Percentiles rank a stretch among this genome's conserved stretches.
Conservation (phyloP, 2,329 filamentous ascomycete genomes). For the Pseudogymnoascus sp. region DNA sequence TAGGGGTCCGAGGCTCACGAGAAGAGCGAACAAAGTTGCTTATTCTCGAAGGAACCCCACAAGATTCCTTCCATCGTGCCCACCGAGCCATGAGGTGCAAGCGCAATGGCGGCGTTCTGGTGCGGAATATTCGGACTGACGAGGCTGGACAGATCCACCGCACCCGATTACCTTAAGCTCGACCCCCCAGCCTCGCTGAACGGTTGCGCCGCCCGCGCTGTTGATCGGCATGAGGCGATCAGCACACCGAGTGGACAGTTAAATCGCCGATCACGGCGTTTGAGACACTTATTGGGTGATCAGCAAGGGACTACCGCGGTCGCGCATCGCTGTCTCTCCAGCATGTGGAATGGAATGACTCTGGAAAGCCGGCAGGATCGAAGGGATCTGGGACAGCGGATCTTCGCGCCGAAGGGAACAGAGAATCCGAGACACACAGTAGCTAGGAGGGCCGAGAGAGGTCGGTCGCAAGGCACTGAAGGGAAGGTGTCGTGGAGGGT, state of each 20-base stretch:
- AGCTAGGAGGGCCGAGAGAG: background rate
- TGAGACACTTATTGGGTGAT: background rate
- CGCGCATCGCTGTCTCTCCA: background rate
- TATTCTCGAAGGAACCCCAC: background rate
- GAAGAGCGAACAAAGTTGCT: background rate
- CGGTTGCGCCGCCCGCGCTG: background rate
- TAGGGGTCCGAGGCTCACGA: background rate
- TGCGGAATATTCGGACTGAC: background rate
- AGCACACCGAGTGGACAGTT: background rate
- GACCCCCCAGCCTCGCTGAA: background rate
- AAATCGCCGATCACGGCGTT: background rate
- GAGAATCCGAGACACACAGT: background rate
- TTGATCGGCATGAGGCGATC: background rate
- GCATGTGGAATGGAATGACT: background rate
- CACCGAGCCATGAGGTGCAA: constrained; percentile 14
- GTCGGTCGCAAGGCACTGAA: background rate
- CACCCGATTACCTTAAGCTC: background rate
- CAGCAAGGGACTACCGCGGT: background rate
- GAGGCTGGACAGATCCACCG: background rate
- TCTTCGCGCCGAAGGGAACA: background rate
- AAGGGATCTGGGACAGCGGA: background rate
- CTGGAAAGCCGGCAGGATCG: background rate
- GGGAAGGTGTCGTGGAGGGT: constrained; percentile 3
- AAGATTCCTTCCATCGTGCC: constrained; percentile 8
- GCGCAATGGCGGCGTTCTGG: constrained; percentile 5